Base-by-base conservation (phyloP, 345 rosid genomes). In the Camelina neglecta region DNA sequence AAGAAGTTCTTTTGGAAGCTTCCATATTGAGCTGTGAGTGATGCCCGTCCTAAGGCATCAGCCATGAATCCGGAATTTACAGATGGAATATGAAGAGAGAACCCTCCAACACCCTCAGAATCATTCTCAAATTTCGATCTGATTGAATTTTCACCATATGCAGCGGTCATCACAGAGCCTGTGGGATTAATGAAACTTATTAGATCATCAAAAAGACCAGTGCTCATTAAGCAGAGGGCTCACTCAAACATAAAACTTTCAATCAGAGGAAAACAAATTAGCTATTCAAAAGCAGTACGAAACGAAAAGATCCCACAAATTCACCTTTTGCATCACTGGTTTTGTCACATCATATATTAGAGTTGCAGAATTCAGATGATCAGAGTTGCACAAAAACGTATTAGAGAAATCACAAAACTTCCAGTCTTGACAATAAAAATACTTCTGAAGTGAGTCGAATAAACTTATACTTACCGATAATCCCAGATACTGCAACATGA, bases 21-120 rank as follows among this genome's bases (percentile, higher is more conserved):
- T 65, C 99, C 99, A 42, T 85, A 86, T 74, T 90, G 98, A 65
- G 97, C 98, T 24, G 92, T 87, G 38, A 92, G 73, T 51, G 93
- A 80, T 38, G 89, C 69, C 6, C 97, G 85, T 57, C 89, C 96
- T 76, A 92, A 94, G 36, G 79, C 65, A 86, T 92, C 96, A 13
- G 88, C 96, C 74, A 84, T 64, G 49, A 88, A 49, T 31, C 90
- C 69, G 11, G 92, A 90, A 70, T 90, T 92, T 71, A 84, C 26
- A 8, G 83, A 74, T 68, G 92, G 81, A 58, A 87, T 41, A 66
- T 68, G 80, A 50, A 85, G 75, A 71, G 78, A 78, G 73, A 92
- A 60, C 47, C 92, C 90, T 60, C 75, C 74, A 71, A 80, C 50
- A 39, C 79, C 63, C 16, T 62, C 81, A 16, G 73, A 48, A 66